Evolutionary conservation across 352 stramenopile species (phyloP).

Genomic region (Thalassiosira mediterranea): DNA sequence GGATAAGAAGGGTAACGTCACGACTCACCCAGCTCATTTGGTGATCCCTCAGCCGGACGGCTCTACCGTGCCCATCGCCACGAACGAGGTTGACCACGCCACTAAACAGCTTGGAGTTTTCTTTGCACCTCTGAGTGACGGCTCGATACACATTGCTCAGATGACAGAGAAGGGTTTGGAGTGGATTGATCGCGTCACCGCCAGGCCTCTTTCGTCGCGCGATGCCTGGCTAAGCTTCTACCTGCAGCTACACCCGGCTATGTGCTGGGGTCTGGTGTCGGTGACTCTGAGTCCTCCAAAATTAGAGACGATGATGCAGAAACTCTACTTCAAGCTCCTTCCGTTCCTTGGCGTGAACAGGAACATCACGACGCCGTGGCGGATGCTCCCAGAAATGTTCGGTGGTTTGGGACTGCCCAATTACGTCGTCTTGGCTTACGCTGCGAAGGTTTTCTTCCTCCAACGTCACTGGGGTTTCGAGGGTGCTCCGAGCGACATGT

Average conservation of each 20-base stretch:
- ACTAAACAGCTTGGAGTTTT: conserved; percentile 20
- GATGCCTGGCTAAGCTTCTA: conserved; percentile 9
- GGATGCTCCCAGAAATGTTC: background rate
- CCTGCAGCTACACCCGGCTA: background rate
- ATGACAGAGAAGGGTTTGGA: conserved; percentile 15
- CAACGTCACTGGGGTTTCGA: background rate
- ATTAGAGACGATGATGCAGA: conserved; percentile 2
- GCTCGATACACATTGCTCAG: conserved; percentile 11
- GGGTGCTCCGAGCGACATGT: background rate
- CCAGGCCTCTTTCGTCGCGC: background rate
- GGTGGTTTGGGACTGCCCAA: conserved; percentile 4
- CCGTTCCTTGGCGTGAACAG: conserved; percentile 4
- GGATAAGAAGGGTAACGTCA: background rate
- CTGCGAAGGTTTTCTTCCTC: conserved; percentile 2
- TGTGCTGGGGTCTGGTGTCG: background rate
- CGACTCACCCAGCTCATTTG: background rate
- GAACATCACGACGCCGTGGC: background rate
- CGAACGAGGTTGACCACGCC: background rate
- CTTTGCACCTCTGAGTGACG: background rate
- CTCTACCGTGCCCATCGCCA: conserved; percentile 5
- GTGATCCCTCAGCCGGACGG: conserved; percentile 20
- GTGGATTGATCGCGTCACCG: background rate
- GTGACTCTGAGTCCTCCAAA: background rate
- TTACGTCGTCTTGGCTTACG: background rate
- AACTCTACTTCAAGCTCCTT: background rate